Evolutionary conservation across 768 basidiomycete genomes (phyloP).

Genomic region (Boletus coccyginus): DNA sequence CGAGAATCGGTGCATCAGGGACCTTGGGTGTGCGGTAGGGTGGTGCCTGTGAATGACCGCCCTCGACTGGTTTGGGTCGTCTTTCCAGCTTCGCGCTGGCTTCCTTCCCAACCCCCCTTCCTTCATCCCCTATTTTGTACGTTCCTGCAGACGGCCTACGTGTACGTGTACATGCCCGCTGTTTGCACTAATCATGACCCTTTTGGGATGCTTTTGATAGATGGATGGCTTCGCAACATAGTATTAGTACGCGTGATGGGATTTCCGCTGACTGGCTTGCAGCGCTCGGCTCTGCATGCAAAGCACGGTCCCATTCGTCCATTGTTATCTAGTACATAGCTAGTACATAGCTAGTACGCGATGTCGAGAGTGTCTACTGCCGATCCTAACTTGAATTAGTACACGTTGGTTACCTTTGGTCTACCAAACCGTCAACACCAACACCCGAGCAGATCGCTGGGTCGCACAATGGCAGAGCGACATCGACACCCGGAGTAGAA

Average conservation of each 20-base stretch:
- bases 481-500: no score
- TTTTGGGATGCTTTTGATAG: background rate
- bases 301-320: background rate
- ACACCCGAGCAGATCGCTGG: no score
- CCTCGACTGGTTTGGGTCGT: background rate
- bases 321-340: no score
- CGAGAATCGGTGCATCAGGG: slow-evolving; percentile 62
- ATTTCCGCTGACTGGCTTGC: background rate
- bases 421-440: no score
- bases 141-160: background rate
- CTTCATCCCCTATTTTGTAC: background rate
- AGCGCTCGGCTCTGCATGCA: background rate
- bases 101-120: background rate
- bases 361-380: no score
- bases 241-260: background rate
- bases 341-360: no score
- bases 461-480: no score
- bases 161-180: background rate
- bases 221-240: background rate
- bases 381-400: no score
- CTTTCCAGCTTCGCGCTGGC: background rate
- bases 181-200: background rate
- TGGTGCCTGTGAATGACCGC: slow-evolving; percentile 50
- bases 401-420: no score
- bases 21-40: slow-evolving; percentile 60